Conservation (phyloP, 2,329 filamentous ascomycete species). For the Apiospora phragmitis region DNA sequence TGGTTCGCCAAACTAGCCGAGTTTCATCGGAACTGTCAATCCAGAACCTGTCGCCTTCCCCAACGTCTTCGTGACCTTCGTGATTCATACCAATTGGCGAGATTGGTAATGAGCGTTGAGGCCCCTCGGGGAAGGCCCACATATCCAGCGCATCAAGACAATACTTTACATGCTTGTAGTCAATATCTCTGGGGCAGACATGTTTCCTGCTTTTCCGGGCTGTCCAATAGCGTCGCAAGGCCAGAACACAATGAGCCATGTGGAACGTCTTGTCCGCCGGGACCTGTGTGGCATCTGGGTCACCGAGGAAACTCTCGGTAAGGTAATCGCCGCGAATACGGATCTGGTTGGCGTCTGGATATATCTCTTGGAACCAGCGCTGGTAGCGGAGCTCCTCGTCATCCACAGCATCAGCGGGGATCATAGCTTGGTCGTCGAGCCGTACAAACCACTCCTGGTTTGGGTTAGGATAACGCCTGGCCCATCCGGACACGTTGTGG, state of each 20-base stretch:
- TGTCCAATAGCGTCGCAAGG: slow-evolving; percentile 12
- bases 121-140: not conserved
- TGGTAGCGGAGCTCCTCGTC: slow-evolving; percentile 13
- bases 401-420: slow-evolving; percentile 8
- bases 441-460: slow-evolving; percentile 14
- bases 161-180: slow-evolving; percentile 11
- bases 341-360: slow-evolving; percentile 7
- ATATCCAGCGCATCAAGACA: slow-evolving; percentile 13
- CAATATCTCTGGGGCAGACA: slow-evolving; percentile 15
- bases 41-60: no score
- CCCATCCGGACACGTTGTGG: no score
- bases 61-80: no score
- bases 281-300: not conserved
- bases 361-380: slow-evolving; percentile 9
- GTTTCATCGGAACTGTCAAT: no score
- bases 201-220: slow-evolving; percentile 11
- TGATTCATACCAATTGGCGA: no score
- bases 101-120: no score
- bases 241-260: slow-evolving; percentile 13
- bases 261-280: slow-evolving; percentile 12
- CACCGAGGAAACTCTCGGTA: not conserved
- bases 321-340: slow-evolving; percentile 6
- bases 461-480: not conserved
- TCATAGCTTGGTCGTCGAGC: slow-evolving; percentile 15
- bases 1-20: no score